Evolutionary conservation across 768 basidiomycete species (phyloP), one percentile per base, ranked within the genome.

Genomic region (Trametes cinnabarina): DNA sequence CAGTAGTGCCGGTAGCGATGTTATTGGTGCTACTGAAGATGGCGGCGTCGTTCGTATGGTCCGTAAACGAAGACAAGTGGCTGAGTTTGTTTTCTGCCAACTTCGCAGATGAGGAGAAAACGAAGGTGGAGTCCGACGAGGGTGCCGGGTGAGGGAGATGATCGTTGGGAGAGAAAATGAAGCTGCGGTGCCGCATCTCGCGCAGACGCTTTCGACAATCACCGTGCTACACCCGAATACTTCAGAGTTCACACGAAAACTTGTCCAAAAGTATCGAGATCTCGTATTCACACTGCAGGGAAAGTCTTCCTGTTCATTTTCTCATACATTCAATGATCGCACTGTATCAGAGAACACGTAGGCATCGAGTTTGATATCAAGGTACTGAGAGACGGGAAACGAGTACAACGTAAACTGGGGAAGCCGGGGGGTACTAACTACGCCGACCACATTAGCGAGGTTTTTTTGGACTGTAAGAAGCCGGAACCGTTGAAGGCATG

Each of bases 121-220:
- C 1, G 52, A 51, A 97, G 95, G 72, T 98, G 98, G 39, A 95
- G 91, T 19, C 97, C 97, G 65, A 98, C 98, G 66, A 98, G 82
- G 30, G 98, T 92, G 17, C 96, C 97, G 3, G 92, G 94, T 49
- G 98, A 86, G 72, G 97, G 51, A 47, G 46, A 55, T 55, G 43
- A 56, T 58, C 51, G 55, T 55, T 42, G 47, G 30, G 51, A 20
- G 42, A 20, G 32, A 52, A 58, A 52, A 46, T 41, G 53, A 28
- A 26, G 14, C 23, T 37, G 43, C 26, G 28, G 23, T 47, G 34
- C 40, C 52, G 59, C 49, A 51, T 51, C 50, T n/a, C 19, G 35
- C 30, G 30, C 30, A 39, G 32, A 23, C 42, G 22, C 39, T 23
- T 26, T 46, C 25, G 22, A 26, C 43, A n/a, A 37, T 47, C 53